Evolutionary conservation across 768 basidiomycete species (phyloP), one percentile per base, ranked within the genome.

Genomic region (Hericium coralloides): DNA sequence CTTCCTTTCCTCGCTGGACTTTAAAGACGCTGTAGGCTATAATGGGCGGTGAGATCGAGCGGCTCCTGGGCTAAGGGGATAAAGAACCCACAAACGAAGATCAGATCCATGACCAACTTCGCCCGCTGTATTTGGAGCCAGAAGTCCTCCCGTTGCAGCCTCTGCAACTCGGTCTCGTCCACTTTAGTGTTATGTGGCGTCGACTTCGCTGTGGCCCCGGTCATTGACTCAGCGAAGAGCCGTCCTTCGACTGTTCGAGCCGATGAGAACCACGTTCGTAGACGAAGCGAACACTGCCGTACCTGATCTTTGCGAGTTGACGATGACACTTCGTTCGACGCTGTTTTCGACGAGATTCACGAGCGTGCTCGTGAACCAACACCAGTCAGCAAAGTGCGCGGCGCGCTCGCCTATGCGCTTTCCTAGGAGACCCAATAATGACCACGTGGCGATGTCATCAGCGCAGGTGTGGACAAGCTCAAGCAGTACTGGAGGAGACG

Each of bases 331-430:
- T 63, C 85, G 76, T 67, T 93, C 89, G 3, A 93, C 83, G 7
- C 82, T 81, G 67, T 92, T 90, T 72, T 92, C 89, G 7, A 92
- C 89, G 5, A 93, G 74, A 50, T 84, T 84, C 12, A 89, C 89
- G 31, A 92, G 73, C 0, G 89, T 93, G 15, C 85, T 76, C 26
- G 87, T 72, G 60, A 93, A 77, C 91, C 90, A 93, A 67, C 90
- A 91, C 87, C 87, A 92, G 68, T 92, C 83, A 2, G 90, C 82
- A 65, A 91, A 82, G 12, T 82, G 79, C 38, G 75, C 89, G 3
- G 89, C 91, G 38, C 83, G 79, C 52, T 80, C 77, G 17, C 91
- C 91, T 1, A 79, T 70, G 52, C 74, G 77, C 61, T 80, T 78
- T 5, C 86, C 81, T 4, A 92, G 62, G 10, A 93, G 70, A 1